These are phyloP conservation scores for Yamadazyma buinensis DNA, from an alignment of 1,139 yeast species.

Conservation along the genomic window DNA sequence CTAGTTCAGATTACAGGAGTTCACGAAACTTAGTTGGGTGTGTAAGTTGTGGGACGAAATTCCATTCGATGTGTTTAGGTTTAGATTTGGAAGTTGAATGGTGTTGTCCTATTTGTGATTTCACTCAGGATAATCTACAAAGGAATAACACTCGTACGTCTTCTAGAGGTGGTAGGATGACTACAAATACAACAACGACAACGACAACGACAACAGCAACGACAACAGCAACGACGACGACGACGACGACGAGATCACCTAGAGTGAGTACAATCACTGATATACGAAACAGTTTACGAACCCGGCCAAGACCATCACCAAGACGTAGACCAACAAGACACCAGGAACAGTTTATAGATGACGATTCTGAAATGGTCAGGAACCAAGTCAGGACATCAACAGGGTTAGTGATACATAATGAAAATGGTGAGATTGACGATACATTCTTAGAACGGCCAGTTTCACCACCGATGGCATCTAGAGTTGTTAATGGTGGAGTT, in stretches of 20 bases:
- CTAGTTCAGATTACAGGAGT: conserved; percentile 29
- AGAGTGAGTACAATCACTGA: no score
- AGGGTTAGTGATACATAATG: conserved; percentile 28
- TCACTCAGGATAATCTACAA: background rate
- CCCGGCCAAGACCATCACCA: no score
- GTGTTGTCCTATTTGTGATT: conserved; percentile 46
- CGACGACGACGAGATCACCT: no score
- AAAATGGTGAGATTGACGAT: conserved; percentile 34
- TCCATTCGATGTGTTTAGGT: conserved; percentile 37
- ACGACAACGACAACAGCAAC: no score
- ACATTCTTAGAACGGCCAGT: conserved; percentile 27
- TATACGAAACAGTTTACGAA: no score
- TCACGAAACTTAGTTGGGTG: conserved; percentile 27
- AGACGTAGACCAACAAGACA: no score
- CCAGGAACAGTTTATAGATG: background rate
- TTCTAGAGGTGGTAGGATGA: no score
- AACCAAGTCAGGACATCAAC: background rate
- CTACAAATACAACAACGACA: no score
- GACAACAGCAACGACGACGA: no score
- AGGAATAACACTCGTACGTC: background rate
- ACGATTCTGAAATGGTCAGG: background rate
- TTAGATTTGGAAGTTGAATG: conserved; percentile 20
- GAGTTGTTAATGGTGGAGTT: conserved; percentile 41
- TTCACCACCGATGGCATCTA: conserved; percentile 5
- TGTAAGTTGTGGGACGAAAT: conserved; percentile 29